Conservation (phyloP, 2,329 filamentous ascomycete species). For the Microsporum canis region DNA sequence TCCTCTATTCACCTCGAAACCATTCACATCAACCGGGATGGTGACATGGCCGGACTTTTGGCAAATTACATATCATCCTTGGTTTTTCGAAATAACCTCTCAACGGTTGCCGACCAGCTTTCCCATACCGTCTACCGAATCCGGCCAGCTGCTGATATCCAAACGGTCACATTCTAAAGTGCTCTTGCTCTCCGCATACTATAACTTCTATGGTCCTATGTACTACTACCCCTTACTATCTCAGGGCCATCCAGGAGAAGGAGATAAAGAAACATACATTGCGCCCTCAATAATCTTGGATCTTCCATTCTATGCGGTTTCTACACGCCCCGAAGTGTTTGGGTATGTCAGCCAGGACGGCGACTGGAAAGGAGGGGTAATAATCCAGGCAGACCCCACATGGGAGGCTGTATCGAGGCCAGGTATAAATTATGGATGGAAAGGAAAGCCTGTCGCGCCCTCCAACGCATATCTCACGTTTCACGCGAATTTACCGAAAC, state of each 20-base stretch:
- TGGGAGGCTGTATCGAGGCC: conserved; percentile 24
- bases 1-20: conserved; percentile 40
- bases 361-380: conserved; percentile 14
- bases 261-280: conserved; percentile 16
- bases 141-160: conserved; percentile 40
- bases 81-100: conserved; percentile 37
- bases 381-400: conserved; percentile 23
- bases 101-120: conserved; percentile 25
- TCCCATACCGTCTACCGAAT: conserved; percentile 37
- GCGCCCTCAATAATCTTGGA: conserved; percentile 10
- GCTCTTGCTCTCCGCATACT: conserved; percentile 42
- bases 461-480: conserved; percentile 25
- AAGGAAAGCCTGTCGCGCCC: conserved; percentile 16
- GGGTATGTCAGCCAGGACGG: conserved; percentile 11
- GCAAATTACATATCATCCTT: conserved; percentile 34
- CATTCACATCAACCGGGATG: conserved; percentile 42
- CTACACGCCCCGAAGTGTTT: conserved; percentile 13
- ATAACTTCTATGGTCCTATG: conserved; percentile 44
- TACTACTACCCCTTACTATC: conserved; percentile 39
- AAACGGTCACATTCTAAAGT: conserved; percentile 39
- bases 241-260: conserved; percentile 21
- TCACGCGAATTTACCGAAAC: conserved; percentile 34
- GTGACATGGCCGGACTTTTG: conserved; percentile 49
- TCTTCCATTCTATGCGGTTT: conserved; percentile 15
- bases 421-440: conserved; percentile 11